Conservation (phyloP, 2,329 filamentous ascomycete species). For the Pseudocercospora musae region DNA sequence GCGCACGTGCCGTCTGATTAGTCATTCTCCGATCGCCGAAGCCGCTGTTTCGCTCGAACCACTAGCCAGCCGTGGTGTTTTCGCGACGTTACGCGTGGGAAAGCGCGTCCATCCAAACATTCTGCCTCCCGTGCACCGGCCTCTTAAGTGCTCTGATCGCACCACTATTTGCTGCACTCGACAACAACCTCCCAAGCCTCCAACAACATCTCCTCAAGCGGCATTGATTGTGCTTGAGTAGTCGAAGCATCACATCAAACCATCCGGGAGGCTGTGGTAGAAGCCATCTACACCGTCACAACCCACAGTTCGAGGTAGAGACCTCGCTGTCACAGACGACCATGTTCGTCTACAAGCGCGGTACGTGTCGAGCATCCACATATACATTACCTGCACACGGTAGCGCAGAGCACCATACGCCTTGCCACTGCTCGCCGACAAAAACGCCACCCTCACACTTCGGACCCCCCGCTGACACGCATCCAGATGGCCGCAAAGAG, state of each 20-base stretch:
- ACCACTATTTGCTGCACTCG: constrained; percentile 13
- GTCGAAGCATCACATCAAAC: constrained; percentile 5
- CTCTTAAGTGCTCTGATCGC: constrained; percentile 16
- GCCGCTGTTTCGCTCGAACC: neutral
- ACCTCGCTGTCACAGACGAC: constrained; percentile 32
- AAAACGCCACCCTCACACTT: constrained; percentile 7
- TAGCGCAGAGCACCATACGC: neutral
- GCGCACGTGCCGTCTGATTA: neutral
- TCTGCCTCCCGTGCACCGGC: neutral
- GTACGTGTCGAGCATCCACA: constrained; percentile 39
- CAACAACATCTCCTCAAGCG: constrained; percentile 14
- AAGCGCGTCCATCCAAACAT: neutral
- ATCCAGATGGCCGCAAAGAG: constrained; percentile 94
- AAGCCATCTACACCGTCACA: constrained; percentile 9
- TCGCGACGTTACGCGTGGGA: neutral
- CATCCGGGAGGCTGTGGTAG: constrained; percentile 9
- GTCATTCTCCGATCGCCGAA: neutral
- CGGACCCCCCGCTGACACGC: constrained; percentile 23
- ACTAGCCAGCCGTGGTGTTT: neutral
- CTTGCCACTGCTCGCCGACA: constrained; percentile 15
- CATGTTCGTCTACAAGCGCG: constrained; percentile 64
- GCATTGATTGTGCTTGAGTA: constrained; percentile 19
- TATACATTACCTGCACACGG: neutral
- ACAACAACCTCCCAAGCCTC: constrained; percentile 14
- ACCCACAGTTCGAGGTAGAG: constrained; percentile 21